Evolutionary conservation across 2,329 filamentous ascomycete species (phyloP).

Genomic region (Rutstroemia sp.): DNA sequence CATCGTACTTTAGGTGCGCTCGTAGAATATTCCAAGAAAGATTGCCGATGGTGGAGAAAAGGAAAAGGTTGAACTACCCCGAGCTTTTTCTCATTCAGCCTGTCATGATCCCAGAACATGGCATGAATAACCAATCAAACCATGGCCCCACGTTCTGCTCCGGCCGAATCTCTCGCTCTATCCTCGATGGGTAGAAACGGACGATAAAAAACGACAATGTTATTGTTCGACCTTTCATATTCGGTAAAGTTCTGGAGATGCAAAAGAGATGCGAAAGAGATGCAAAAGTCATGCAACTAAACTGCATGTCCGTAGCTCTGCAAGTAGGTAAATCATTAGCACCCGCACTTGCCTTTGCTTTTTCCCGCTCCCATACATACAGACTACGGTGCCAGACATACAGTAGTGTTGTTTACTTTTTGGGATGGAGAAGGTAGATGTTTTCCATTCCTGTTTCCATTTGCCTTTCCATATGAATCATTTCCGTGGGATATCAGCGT

Average conservation of each 20-base stretch:
- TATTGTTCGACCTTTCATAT: not conserved
- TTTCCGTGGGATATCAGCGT: not conserved
- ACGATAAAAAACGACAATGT: too few species aligned
- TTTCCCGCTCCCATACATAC: slow-evolving; percentile 12
- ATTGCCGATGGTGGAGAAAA: not conserved
- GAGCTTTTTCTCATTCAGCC: too few species aligned
- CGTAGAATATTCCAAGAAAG: not conserved
- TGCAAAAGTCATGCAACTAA: slow-evolving; percentile 5
- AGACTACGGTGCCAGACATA: not conserved
- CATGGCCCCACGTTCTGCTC: not conserved
- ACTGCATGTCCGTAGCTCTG: not conserved
- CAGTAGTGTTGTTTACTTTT: not conserved
- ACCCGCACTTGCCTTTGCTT: slow-evolving; percentile 25
- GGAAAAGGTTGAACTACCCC: not conserved
- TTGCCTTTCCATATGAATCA: slow-evolving; percentile 2
- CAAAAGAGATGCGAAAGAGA: not conserved
- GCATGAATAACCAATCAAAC: not conserved
- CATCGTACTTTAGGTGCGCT: too few species aligned
- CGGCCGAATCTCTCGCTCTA: not conserved
- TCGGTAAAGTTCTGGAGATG: not conserved
- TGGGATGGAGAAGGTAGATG: too few species aligned
- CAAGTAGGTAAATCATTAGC: slow-evolving; percentile 17
- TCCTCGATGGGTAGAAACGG: too few species aligned
- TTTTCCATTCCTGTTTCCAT: too few species aligned
- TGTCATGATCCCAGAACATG: not conserved